Conservation (phyloP, 1,284 basidiomycete genomes). For the Apiotrichum domesticum region DNA sequence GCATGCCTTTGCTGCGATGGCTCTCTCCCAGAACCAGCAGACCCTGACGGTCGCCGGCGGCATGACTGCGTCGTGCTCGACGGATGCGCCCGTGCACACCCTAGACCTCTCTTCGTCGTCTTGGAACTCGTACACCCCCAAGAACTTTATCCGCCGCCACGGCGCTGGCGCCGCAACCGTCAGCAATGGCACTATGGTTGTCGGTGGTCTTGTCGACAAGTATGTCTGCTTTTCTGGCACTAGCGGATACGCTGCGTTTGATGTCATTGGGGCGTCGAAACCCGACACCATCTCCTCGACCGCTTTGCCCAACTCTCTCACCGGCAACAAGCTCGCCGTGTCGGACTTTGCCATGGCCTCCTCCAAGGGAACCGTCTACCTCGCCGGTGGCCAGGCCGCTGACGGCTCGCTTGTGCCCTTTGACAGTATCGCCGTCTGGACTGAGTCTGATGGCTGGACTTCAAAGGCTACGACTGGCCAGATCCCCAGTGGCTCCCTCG, state of each 20-base stretch:
- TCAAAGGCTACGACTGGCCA: slow-evolving; percentile 34
- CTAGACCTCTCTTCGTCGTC: slow-evolving; percentile 20
- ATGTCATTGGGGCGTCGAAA: slow-evolving; percentile 28
- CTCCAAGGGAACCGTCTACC: slow-evolving; percentile 31
- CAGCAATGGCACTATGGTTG: slow-evolving; percentile 32
- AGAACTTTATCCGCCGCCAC: slow-evolving; percentile 29
- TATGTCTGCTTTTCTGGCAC: slow-evolving; percentile 34
- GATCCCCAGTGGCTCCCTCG: slow-evolving; percentile 37
- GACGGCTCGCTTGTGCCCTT: slow-evolving; percentile 34
- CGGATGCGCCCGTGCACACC: slow-evolving; percentile 36
- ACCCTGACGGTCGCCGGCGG: slow-evolving; percentile 38
- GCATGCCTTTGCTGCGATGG: slow-evolving; percentile 41
- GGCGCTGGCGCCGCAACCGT: slow-evolving; percentile 31
- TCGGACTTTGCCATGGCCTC: slow-evolving; percentile 42
- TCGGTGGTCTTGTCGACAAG: slow-evolving; percentile 44
- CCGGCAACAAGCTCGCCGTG: slow-evolving; percentile 34
- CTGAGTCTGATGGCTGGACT: slow-evolving; percentile 30
- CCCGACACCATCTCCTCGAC: slow-evolving; percentile 18
- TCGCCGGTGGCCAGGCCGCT: slow-evolving; percentile 38
- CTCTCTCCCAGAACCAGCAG: slow-evolving; percentile 21
- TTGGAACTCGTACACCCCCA: slow-evolving; percentile 33
- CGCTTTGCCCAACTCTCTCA: slow-evolving; percentile 28
- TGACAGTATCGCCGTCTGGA: slow-evolving; percentile 35
- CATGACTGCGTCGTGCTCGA: slow-evolving; percentile 38
- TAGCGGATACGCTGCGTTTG: slow-evolving; percentile 34